These are phyloP conservation scores for Verticillium tricorpus DNA, from an alignment of 2,329 filamentous ascomycete species.

Conservation along the genomic window DNA sequence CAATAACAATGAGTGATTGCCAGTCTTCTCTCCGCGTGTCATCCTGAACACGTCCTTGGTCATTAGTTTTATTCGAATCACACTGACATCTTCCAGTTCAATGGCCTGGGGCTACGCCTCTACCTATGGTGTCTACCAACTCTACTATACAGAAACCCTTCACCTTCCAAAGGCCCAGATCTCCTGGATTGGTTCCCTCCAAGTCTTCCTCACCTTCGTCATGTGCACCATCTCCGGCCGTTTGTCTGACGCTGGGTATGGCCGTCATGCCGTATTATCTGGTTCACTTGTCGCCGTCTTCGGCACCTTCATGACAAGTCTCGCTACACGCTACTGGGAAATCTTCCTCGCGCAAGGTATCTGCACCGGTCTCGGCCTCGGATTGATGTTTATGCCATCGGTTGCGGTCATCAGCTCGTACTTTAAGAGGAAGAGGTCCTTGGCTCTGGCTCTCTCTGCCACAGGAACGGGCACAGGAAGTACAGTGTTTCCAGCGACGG, in stretches of 20 bases:
- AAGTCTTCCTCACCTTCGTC: conserved; percentile 45
- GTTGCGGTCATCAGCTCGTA: conserved; percentile 60
- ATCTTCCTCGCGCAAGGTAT: conserved; percentile 50
- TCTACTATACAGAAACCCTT: conserved; percentile 38
- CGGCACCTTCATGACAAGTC: conserved; percentile 44
- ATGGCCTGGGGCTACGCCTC: conserved; percentile 47
- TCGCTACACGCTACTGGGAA: conserved; percentile 44
- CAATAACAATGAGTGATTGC: not conserved
- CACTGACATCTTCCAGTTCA: not conserved
- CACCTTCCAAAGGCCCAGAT: conserved; percentile 28
- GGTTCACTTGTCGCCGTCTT: conserved; percentile 38
- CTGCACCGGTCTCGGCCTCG: conserved; percentile 47
- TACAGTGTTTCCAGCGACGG: conserved; percentile 50
- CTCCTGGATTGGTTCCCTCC: conserved; percentile 44
- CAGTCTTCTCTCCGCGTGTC: not conserved
- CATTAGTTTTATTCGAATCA: not conserved
- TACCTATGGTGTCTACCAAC: conserved; percentile 50
- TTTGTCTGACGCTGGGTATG: conserved; percentile 46
- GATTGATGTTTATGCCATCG: conserved; percentile 53
- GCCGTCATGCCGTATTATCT: conserved; percentile 31
- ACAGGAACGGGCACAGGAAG: conserved; percentile 54
- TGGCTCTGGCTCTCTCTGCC: conserved; percentile 58
- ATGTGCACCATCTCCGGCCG: conserved; percentile 44
- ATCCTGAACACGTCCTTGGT: not conserved
- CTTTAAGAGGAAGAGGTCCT: conserved; percentile 49